Evolutionary conservation across 2,329 filamentous ascomycete species (phyloP), one percentile per base, ranked within the genome.

Genomic region (Fusarium torulosum): DNA sequence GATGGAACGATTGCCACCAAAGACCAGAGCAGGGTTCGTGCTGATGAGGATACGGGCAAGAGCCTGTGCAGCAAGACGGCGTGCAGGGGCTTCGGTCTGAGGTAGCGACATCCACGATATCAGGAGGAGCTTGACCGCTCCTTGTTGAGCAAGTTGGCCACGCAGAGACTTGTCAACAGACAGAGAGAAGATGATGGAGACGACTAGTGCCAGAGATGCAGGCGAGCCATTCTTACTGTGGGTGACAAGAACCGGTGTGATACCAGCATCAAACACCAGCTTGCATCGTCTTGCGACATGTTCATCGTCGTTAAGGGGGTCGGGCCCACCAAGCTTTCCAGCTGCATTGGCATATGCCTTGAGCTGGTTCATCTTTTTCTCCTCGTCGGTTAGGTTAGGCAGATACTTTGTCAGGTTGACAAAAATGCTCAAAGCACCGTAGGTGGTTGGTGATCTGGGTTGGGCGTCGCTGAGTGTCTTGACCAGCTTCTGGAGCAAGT

Each of bases 301-400:
- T 3, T 90, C 84, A 58, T 97, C 90, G 63, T 94, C 88, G 58
- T 96, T 90, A 0, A 96, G 82, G 9, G 88, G 87, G 74, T 94
- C 88, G 1, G 86, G 82, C 4, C 84, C 81, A 0, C 83, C 76
- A n/a, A 86, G 75, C 63, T 87, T 86, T 73, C 93, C 94, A 7
- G 90, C 89, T 1, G 93, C 91, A 75, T 97, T 93, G 15, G 96
- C 96, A 73, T 98, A 99, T 3, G 94, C 93, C 81, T 97, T 97
- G 43, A 99, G 86, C 76, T 99, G 92, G 7, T 87, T 87, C 81
- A 99, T 93, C 74, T 92, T 93, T 81, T 95, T 96, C 73, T 97
- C 91, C 78, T 99, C 96, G 66, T 97, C 95, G 0, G 93, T 90
- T 40, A 94, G 83, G 9, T 83, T 83, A 8, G 94, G 94, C 40